phyloP scores from a whole-genome alignment of 441 rosid species.

The Pelargonium citronellum region DNA sequence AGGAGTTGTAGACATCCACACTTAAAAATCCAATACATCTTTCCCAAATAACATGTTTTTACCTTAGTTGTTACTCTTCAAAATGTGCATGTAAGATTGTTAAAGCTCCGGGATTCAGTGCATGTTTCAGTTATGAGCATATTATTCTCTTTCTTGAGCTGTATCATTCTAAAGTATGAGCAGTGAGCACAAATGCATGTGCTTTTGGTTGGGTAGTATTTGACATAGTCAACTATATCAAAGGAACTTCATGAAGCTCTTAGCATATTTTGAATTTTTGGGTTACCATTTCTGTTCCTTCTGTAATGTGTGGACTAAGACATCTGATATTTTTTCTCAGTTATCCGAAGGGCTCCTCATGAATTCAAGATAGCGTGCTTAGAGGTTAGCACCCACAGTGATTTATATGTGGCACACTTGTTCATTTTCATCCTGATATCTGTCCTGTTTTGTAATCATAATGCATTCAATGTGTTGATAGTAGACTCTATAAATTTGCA shows the following conservation, averaged over 20 bases:
- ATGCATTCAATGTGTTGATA: background rate
- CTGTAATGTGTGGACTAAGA: conserved; percentile 21
- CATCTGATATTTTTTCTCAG: conserved; percentile 33
- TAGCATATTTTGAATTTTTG: conserved; percentile 7
- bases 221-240: background rate
- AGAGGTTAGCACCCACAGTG: conserved; percentile 56
- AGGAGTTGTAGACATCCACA: background rate
- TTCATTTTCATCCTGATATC: conserved; percentile 16
- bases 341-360: conserved; percentile 95
- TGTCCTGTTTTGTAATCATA: conserved; percentile 13
- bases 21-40: background rate
- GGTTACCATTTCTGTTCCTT: background rate
- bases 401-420: background rate
- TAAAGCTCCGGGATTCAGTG: background rate
- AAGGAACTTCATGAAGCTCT: background rate
- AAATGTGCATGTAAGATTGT: conserved; percentile 1
- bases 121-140: conserved; percentile 1
- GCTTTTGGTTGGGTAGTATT: background rate
- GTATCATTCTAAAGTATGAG: background rate
- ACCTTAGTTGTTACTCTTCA: background rate
- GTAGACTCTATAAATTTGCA: background rate
- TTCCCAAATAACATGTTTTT: background rate
- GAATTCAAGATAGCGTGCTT: conserved; percentile 97
- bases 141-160: background rate
- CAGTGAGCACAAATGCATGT: background rate